Evolutionary conservation across 2,329 filamentous ascomycete species (phyloP).

Genomic region (Fonsecaea pedrosoi): DNA sequence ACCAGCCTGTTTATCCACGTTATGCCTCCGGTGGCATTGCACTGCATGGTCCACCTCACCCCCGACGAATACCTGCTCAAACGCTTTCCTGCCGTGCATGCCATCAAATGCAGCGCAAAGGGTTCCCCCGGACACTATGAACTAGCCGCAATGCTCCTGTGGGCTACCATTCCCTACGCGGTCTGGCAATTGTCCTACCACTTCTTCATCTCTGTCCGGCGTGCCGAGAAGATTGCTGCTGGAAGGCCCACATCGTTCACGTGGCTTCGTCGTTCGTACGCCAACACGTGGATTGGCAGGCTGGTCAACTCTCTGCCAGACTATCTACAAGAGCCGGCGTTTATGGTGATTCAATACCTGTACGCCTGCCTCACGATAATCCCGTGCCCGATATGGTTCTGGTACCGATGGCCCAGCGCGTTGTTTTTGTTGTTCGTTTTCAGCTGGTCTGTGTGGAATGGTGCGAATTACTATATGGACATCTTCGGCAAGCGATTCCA

Average conservation of each 20-base stretch:
- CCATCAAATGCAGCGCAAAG: conserved; percentile 72
- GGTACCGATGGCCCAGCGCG: conserved; percentile 79
- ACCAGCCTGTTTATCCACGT: conserved; percentile 98
- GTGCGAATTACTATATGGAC: conserved; percentile 96
- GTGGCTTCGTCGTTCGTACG: conserved; percentile 91
- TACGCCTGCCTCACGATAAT: conserved; percentile 94
- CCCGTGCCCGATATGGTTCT: conserved; percentile 94
- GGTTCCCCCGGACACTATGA: conserved; percentile 81
- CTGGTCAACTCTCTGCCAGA: conserved; percentile 80
- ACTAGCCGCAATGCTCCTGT: conserved; percentile 83
- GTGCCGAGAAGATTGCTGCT: conserved; percentile 93
- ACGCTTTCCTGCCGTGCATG: conserved; percentile 84
- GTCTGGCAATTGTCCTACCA: conserved; percentile 94
- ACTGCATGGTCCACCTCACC: conserved; percentile 87
- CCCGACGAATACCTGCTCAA: conserved; percentile 67
- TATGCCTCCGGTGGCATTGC: conserved; percentile 93
- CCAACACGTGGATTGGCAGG: conserved; percentile 85
- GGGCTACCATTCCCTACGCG: conserved; percentile 91
- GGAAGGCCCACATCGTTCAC: conserved; percentile 96
- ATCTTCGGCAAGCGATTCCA: conserved; percentile 97
- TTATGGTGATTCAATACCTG: conserved; percentile 93
- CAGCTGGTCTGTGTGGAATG: conserved; percentile 93
- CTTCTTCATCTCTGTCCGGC: conserved; percentile 91
- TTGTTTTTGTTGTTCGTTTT: conserved; percentile 83
- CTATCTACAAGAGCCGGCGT: conserved; percentile 80